Evolutionary conservation across 345 rosid species (phyloP).

Genomic region (Eucalyptus lansdowneana): DNA sequence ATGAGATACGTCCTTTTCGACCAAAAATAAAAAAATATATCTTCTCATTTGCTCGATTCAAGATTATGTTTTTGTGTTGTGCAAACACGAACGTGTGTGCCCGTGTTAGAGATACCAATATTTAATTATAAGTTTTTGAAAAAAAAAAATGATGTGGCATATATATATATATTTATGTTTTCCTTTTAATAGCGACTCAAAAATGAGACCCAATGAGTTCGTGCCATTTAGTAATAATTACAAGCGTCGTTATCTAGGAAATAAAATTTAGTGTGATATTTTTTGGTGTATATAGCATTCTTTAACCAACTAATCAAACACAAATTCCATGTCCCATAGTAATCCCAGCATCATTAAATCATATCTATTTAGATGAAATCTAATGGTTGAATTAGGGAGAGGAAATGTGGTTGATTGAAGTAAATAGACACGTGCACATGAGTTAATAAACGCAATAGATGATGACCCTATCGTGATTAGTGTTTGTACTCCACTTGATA

Average conservation of each 20-base stretch:
- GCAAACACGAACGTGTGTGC: too few species aligned
- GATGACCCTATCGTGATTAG: background rate
- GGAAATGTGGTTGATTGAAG: background rate
- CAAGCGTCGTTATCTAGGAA: background rate
- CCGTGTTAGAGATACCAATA: too few species aligned
- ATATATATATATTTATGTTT: too few species aligned
- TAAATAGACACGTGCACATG: background rate
- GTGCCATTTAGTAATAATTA: background rate
- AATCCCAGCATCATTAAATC: background rate
- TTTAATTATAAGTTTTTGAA: too few species aligned
- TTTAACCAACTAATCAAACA: background rate
- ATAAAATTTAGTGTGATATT: background rate
- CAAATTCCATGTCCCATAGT: background rate
- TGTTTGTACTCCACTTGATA: background rate
- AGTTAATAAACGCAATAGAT: background rate
- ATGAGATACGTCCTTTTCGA: background rate
- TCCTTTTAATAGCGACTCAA: too few species aligned
- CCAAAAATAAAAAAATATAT: background rate
- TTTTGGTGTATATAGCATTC: background rate
- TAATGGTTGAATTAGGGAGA: background rate
- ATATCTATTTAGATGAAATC: background rate
- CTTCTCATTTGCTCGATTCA: background rate
- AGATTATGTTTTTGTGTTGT: background rate
- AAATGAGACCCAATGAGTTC: background rate
- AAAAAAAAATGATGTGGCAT: too few species aligned